Base-by-base conservation (phyloP, 768 basidiomycete species). In the Tylopilus vinaceipallidus region DNA sequence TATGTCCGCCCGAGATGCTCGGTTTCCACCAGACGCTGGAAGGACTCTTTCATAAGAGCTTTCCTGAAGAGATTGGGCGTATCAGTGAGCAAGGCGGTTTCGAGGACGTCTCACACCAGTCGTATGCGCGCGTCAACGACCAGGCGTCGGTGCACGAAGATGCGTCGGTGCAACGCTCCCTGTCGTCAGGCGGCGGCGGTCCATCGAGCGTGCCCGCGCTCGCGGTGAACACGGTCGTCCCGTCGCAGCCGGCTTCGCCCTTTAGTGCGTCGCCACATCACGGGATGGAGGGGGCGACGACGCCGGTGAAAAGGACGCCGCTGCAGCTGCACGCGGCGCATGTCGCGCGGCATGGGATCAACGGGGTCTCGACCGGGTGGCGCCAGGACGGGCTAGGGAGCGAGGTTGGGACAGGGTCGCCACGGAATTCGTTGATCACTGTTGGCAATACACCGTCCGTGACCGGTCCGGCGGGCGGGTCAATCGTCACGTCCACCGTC, bases 11-110 rank as follows among this genome's bases (percentile, higher is more conserved):
- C 12, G 92, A 94, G 65, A 95, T 97, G 79, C 71, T 87, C n/a
- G 80, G 84, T 5, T 98, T 98, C 78, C 95, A 98, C 63, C 84
- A 86, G 51, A 92, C 91, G 0, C 75, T 98, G 38, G 86, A 90
- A 64, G 84, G 79, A 53, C 87, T 93, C 68, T 93, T 91, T 75
- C 79, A 75, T 47, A 89, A 86, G 67, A 91, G 91, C 61, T 93
- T 91, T 71, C 68, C 80, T 4, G 91, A 92, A 32, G 91, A 93
- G 63, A 86, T 93, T 38, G 78, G 79, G 42, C 81, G 87, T 4
- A 71, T 93, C 39, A 78, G 76, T 1, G 75, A 84, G 6, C 86
- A 72, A 36, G 65, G 86, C 37, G 72, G 73, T 24, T 74, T 82
- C 16, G 82, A 84, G 41, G 74, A 75, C 36, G 60, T 68, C 50